Evolutionary conservation across 2,329 filamentous ascomycete genomes (phyloP), one percentile per base, ranked within the genome.

Genomic region (Fusarium nematophilum): DNA sequence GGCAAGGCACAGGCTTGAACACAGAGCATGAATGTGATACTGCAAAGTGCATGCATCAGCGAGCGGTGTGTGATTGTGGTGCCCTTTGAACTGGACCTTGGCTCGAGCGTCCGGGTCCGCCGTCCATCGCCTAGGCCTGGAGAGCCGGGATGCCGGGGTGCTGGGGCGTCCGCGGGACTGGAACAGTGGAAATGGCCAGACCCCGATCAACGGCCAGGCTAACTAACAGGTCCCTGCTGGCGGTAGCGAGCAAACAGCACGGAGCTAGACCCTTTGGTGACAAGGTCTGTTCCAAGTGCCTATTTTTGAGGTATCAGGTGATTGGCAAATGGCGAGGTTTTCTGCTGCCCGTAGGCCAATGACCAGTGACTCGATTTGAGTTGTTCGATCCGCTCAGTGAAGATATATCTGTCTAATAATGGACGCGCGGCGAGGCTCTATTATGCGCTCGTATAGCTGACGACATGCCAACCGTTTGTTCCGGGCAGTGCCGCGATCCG

Each of bases 201-300:
- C n/a, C 37, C 37, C 46, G 42, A 48, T 40, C 27, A 44, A 13
- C 26, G 36, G 37, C 42, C 33, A 27, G 43, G 14, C n/a, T n/a
- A n/a, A n/a, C 49, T 54, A 53, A 42, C 29, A 48, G 42, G 43
- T 65, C 54, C 62, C 55, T 63, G 54, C 49, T 46, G 46, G 55
- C 62, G 64, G 59, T 63, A 63, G 60, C 54, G 55, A 56, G 55
- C n/a, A n/a, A n/a, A n/a, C 21, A 25, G 55, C 44, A 45, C 29
- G 29, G 4, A 43, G 53, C 48, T 38, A 47, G 43, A 36, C 53
- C 43, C 47, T 39, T 50, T 42, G 34, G 26, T 7, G 34, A 34
- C 37, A 53, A 42, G 55, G 55, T 53, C 53, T 38, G 36, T 39
- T 23, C 42, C 29, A 25, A 47, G 39, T 25, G 42, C 23, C 39